Base-by-base conservation (phyloP, 2,329 filamentous ascomycete species). In the Apiospora phragmitis region DNA sequence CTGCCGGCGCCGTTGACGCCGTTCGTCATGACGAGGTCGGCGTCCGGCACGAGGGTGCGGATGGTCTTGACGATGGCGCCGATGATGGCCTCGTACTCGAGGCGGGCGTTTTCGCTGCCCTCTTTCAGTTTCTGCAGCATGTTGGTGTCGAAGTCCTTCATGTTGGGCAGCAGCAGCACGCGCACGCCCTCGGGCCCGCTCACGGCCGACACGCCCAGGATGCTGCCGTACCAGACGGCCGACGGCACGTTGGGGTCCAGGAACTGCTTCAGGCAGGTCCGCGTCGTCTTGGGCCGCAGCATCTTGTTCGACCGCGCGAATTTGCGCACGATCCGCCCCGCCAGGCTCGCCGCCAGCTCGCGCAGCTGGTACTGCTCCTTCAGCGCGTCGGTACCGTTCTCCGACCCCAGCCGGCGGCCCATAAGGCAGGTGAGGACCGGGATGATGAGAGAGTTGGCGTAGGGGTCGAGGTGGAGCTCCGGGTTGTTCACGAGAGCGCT, bases 221-320 rank as follows among this genome's bases (percentile, higher is more conserved):
- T 88, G 8, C 95, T 94, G 62, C 96, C 96, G 79, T 96, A 99
- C 77, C 97, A 93, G 1, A 95, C 92, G 1, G 93, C 90, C 0
- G 94, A 89, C 0, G 94, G 91, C 78, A 95, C 94, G 59, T 91
- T 90, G 0, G 94, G 93, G 77, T 98, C 95, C 41, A 99, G 88
- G 81, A 98, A 95, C 77, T 93, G 91, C 83, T 97, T 97, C 43
- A 98, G 88, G 77, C 94, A 98, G 0, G 95, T 96, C n/a, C 96
- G 89, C 4, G 94, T 95, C 41, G 99, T 91, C 73, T 97, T 93
- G 2, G 95, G 92, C 70, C 94, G 94, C 35, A 98, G 89, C 18
- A 94, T 92, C 59, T 93, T 91, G 71, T 95, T 97, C 5, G 91
- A 92, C 35, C 91, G 88, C 7, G 92, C 91, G 83, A 97, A 98